Evolutionary conservation across 306 rosid species (phyloP).

Genomic region (Notholithocarpus densiflorus): DNA sequence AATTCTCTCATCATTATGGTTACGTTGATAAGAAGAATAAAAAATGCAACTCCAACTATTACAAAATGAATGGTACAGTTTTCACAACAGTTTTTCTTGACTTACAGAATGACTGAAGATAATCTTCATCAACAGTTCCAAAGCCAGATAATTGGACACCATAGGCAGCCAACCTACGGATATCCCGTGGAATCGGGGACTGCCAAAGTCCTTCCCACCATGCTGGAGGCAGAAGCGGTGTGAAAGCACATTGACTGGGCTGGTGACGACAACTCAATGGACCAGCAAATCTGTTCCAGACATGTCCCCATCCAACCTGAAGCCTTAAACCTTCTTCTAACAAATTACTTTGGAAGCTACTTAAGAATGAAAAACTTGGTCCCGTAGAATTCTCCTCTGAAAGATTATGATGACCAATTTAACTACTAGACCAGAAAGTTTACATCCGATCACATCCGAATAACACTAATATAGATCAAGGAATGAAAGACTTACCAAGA

Average conservation of each 20-base stretch:
- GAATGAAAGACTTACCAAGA: slow-evolving; percentile 42
- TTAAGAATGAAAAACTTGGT: slow-evolving; percentile 58
- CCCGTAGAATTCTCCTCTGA: slow-evolving; percentile 55
- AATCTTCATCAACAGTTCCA: slow-evolving; percentile 52
- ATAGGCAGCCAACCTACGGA: slow-evolving; percentile 52
- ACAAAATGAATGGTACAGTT: slow-evolving; percentile 56
- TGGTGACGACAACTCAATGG: slow-evolving; percentile 75
- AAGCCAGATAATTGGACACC: slow-evolving; percentile 59
- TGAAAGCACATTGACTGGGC: slow-evolving; percentile 69
- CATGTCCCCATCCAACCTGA: slow-evolving; percentile 98
- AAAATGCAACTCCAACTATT: slow-evolving; percentile 27
- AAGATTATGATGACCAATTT: not conserved
- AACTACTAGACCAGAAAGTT: slow-evolving; percentile 7
- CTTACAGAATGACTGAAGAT: slow-evolving; percentile 59
- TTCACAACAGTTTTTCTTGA: slow-evolving; percentile 55
- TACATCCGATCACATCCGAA: not conserved
- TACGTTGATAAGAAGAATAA: not conserved
- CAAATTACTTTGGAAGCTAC: slow-evolving; percentile 83
- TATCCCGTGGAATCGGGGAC: slow-evolving; percentile 76
- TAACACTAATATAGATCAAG: not conserved
- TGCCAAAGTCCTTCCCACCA: slow-evolving; percentile 98
- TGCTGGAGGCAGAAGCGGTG: slow-evolving; percentile 87
- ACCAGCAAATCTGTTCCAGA: slow-evolving; percentile 93
- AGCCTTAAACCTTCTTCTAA: slow-evolving; percentile 69
- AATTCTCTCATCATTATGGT: not conserved